phyloP scores from a whole-genome alignment of 2,329 filamentous ascomycete genomes.

The Graphilbum sp. region DNA sequence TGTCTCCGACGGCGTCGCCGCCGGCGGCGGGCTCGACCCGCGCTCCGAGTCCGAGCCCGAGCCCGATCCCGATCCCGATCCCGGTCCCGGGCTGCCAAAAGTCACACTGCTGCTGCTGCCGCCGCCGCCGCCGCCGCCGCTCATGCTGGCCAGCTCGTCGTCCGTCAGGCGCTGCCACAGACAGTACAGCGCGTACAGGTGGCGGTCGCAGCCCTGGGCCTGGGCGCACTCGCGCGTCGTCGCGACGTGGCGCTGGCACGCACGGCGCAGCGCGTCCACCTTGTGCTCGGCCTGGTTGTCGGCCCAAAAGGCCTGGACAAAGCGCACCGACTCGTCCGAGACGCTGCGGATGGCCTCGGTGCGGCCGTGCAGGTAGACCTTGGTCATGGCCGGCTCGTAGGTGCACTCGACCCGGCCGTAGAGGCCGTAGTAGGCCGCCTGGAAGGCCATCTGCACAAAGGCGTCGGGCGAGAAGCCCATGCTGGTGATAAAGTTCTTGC shows the following conservation, averaged over 20 bases:
- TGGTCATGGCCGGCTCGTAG: conserved; percentile 98
- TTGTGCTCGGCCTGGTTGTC: conserved; percentile 73
- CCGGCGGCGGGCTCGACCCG: not conserved
- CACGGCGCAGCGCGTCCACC: conserved; percentile 68
- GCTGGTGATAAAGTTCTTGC: conserved; percentile 93
- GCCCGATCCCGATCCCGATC: conserved; percentile 2
- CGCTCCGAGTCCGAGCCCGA: conserved; percentile 16
- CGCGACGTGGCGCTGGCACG: conserved; percentile 66
- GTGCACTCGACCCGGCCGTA: conserved; percentile 90
- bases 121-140: conserved; percentile 19
- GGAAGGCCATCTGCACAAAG: conserved; percentile 98
- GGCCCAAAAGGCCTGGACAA: conserved; percentile 87
- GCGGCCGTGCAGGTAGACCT: conserved; percentile 78
- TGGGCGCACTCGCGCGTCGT: conserved; percentile 77
- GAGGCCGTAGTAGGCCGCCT: conserved; percentile 92
- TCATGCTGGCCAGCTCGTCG: conserved; percentile 40
- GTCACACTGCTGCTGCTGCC: not conserved
- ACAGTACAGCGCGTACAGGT: conserved; percentile 85
- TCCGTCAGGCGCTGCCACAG: conserved; percentile 87
- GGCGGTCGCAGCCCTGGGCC: conserved; percentile 78
- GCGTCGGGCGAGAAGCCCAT: conserved; percentile 96
- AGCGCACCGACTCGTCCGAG: conserved; percentile 67
- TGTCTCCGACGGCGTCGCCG: not conserved
- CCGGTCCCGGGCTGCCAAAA: not conserved
- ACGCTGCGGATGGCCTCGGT: conserved; percentile 88